These are phyloP conservation scores for Austroboletus novae-zelandiae DNA, from an alignment of 1,284 basidiomycete genomes.

Conservation along the genomic window DNA sequence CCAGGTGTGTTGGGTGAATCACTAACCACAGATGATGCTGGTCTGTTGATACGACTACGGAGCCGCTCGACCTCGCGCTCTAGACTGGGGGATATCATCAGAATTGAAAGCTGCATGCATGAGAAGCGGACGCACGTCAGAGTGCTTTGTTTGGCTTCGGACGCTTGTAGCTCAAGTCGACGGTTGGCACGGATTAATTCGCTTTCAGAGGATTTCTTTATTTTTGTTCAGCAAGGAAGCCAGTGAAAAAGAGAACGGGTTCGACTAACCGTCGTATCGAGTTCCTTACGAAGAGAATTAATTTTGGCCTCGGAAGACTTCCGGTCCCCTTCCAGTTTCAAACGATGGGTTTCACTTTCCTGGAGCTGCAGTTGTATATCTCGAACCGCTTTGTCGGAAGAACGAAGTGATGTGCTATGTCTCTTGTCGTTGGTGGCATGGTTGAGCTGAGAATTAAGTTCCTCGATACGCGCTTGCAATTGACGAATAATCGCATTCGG, in stretches of 20 bases:
- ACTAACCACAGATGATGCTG: conserved; percentile 33
- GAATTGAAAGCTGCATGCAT: conserved; percentile 1
- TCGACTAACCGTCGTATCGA: conserved; percentile 51
- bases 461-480: conserved; percentile 67
- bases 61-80: conserved; percentile 70
- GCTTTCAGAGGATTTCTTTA: conserved; percentile 69
- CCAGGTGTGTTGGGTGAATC: conserved; percentile 24
- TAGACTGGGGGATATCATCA: conserved; percentile 40
- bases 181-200: conserved; percentile 68
- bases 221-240: conserved; percentile 7
- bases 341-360: conserved; percentile 60
- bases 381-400: conserved; percentile 51
- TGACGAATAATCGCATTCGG: conserved; percentile 53
- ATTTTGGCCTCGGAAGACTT: conserved; percentile 58
- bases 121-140: conserved; percentile 51
- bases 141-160: conserved; percentile 67
- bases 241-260: not conserved
- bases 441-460: conserved; percentile 62
- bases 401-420: conserved; percentile 46
- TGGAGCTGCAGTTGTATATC: conserved; percentile 54
- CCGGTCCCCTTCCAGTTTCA: conserved; percentile 64
- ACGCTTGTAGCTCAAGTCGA: conserved; percentile 71
- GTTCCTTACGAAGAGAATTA: conserved; percentile 48
- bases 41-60: conserved; percentile 59
- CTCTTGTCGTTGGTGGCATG: conserved; percentile 50